Base-by-base conservation (phyloP, 352 stramenopile species). In the Phytophthora vignae region DNA sequence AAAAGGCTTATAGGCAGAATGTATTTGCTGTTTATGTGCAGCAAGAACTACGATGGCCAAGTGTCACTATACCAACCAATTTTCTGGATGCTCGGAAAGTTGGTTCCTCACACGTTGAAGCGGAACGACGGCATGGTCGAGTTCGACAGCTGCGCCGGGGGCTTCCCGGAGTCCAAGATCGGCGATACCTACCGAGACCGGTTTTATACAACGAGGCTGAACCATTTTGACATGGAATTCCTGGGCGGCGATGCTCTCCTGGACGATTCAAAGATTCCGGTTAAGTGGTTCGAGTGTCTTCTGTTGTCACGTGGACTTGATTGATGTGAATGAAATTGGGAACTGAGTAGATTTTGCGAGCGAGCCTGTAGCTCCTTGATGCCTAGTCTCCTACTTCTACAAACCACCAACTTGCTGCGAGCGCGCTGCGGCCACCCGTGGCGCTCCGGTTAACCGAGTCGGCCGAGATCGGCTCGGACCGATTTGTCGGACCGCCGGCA, bases 251-350 rank as follows among this genome's bases (percentile, higher is more conserved):
- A 90, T 48, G 77, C 75, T 1, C 67, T 70, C 17, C 61, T 80
- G 29, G 61, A 83, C 27, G 65, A 75, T 10, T 57, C 74, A 9
- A 77, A 87, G 64, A 90, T 84, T 71, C 83, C 83, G 0, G 55
- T 81, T 11, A 88, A 86, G 64, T 91, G 83, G 83, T 84, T 91
- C 46, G 76, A 88, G 58, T 91, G 83, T 55, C 15, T 84, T 49
- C n/a, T n/a, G n/a, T n/a, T n/a, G n/a, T n/a, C n/a, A n/a, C n/a
- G n/a, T 29, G 33, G 33, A 40, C 33, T 40, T n/a, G n/a, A n/a
- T n/a, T n/a, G n/a, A n/a, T n/a, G n/a, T n/a, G n/a, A n/a, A n/a
- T n/a, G n/a, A n/a, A n/a, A n/a, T n/a, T n/a, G n/a, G n/a, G n/a
- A n/a, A n/a, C n/a, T n/a, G 33, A 40, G 33, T 40, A 40, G 33